A percentile compares a stretch with the other conserved stretches of the same genome.
Evolutionary conservation across 257 asterid species (phyloP).

Genomic region (Solanum ahanhuiri): DNA sequence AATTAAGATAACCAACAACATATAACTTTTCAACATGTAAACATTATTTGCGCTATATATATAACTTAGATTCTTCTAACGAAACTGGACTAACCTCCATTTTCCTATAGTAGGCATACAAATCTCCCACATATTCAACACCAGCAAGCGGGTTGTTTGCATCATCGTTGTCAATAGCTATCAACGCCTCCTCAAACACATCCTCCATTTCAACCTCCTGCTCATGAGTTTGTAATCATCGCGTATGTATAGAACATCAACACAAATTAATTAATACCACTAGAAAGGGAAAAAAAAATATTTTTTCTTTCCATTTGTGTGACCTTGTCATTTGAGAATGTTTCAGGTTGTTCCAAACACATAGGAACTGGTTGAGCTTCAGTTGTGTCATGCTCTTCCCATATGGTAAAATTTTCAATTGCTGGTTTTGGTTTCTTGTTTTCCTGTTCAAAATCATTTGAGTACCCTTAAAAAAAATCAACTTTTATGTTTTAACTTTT

Average conservation of each 20-base stretch:
- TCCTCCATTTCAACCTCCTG: slow-evolving; percentile 95
- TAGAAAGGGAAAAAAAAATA: background rate
- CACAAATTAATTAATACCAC: background rate
- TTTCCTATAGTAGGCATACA: slow-evolving; percentile 56
- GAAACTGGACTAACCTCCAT: slow-evolving; percentile 75
- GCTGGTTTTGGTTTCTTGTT: slow-evolving; percentile 19
- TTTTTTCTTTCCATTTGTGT: slow-evolving; percentile 23
- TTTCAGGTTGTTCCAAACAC: slow-evolving; percentile 50
- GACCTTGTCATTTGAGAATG: slow-evolving; percentile 24
- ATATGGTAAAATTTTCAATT: slow-evolving; percentile 5
- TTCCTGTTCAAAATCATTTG: slow-evolving; percentile 9
- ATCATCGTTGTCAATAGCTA: slow-evolving; percentile 59
- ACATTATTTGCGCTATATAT: too few relatives aligned
- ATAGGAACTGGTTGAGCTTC: slow-evolving; percentile 60
- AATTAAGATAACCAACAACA: background rate
- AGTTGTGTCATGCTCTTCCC: slow-evolving; percentile 25
- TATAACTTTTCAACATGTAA: background rate
- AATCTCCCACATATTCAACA: slow-evolving; percentile 62
- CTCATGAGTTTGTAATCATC: slow-evolving; percentile 9
- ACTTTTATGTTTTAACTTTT: too few relatives aligned
- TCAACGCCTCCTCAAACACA: slow-evolving; percentile 50
- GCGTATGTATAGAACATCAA: background rate
- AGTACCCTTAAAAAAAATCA: background rate
- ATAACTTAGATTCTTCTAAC: background rate
- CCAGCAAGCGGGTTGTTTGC: slow-evolving; percentile 64